These are phyloP conservation scores for Pleurozium schreberi DNA, from an alignment of 225 moss, liverwort and hornwort species.

Conservation along the genomic window DNA sequence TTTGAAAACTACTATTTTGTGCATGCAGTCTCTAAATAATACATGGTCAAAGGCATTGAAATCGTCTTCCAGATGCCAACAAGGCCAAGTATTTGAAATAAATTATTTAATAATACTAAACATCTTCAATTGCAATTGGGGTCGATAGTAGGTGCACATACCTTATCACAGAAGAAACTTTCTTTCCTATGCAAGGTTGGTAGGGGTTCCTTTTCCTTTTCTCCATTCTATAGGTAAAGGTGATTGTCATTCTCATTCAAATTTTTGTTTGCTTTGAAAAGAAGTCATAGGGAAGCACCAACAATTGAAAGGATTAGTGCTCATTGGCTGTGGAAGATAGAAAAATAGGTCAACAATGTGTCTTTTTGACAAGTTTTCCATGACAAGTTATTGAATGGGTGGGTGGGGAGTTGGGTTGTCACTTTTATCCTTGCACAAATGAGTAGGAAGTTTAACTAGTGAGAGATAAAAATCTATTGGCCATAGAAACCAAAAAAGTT, in stretches of 20 bases:
- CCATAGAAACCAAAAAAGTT: neutral
- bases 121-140: neutral
- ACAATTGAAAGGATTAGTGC: neutral
- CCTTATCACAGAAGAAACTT: neutral
- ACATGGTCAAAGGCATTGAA: too few relatives aligned
- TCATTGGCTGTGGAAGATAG: neutral
- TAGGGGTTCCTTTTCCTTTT: neutral
- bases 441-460: neutral
- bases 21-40: too few relatives aligned
- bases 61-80: neutral
- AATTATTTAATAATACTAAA: fast-evolving
- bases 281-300: fast-evolving
- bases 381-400: neutral
- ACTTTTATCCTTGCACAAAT: neutral
- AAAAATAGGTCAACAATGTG: fast-evolving
- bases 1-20: too few relatives aligned
- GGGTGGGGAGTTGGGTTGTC: neutral
- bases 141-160: neutral
- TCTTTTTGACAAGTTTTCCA: neutral
- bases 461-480: neutral
- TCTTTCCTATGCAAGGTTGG: neutral
- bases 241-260: neutral
- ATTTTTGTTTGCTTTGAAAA: neutral
- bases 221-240: neutral
- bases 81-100: fast-evolving